Conservation (phyloP, 2,329 filamentous ascomycete genomes). For the Colletotrichum sublineola region DNA sequence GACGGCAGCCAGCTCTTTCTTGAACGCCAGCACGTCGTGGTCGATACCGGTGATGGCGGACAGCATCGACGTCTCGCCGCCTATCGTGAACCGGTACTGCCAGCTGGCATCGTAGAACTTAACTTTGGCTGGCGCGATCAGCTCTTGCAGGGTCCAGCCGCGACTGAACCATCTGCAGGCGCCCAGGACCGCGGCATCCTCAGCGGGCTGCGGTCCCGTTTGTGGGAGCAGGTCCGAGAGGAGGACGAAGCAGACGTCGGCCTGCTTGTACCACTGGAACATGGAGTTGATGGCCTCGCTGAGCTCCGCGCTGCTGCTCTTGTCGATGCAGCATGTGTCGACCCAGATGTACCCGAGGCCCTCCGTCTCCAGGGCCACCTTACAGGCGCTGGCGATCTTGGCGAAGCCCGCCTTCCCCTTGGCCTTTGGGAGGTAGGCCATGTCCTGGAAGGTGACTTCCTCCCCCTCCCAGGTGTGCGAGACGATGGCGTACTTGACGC, state of each 20-base stretch:
- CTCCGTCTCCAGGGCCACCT: slow-evolving; percentile 14
- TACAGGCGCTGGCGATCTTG: slow-evolving; percentile 36
- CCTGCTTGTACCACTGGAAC: slow-evolving; percentile 45
- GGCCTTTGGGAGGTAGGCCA: not conserved
- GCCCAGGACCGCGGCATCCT: not conserved
- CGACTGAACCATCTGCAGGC: slow-evolving; percentile 44
- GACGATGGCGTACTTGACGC: slow-evolving; percentile 46
- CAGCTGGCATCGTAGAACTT: slow-evolving; percentile 43
- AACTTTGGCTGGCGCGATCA: slow-evolving; percentile 41
- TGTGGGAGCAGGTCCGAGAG: slow-evolving; percentile 40
- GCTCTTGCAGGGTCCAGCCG: slow-evolving; percentile 45
- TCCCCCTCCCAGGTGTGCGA: slow-evolving; percentile 48
- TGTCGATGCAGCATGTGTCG: slow-evolving; percentile 49
- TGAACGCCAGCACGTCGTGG: not conserved
- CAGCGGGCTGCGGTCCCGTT: not conserved
- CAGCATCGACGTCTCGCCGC: not conserved
- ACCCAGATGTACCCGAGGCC: slow-evolving; percentile 44
- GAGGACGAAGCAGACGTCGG: slow-evolving; percentile 44
- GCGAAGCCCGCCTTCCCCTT: slow-evolving; percentile 25
- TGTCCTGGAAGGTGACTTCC: slow-evolving; percentile 46
- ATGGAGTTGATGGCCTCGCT: slow-evolving; percentile 45
- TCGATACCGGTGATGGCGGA: slow-evolving; percentile 23
- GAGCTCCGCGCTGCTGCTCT: slow-evolving; percentile 46
- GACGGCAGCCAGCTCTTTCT: not conserved
- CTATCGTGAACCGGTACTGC: slow-evolving; percentile 36